Percentiles rank a stretch among this genome's conserved stretches.
phyloP scores from a whole-genome alignment of 176 grass and related monocot genomes.

The Alopecurus myosuroides region DNA sequence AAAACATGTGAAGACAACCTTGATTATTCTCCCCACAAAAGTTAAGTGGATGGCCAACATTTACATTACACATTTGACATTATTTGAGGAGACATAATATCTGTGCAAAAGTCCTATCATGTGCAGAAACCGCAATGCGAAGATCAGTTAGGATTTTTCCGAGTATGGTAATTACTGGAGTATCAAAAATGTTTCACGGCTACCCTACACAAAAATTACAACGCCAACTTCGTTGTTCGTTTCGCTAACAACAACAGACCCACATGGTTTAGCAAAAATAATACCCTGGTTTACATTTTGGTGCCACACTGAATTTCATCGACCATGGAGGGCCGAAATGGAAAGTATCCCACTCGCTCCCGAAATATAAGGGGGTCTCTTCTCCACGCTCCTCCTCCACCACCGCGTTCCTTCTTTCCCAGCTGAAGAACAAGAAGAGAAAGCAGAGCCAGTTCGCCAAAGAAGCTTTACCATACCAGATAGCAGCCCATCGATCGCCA shows the following conservation, averaged over 20 bases:
- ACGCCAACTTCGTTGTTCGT: neutral
- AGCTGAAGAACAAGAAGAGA: neutral
- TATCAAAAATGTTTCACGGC: neutral
- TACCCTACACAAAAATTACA: neutral
- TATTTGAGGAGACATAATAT: neutral
- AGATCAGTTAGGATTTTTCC: no score
- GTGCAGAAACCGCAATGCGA: neutral
- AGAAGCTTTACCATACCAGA: neutral
- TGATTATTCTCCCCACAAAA: no score
- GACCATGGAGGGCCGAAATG: neutral
- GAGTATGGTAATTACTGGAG: no score
- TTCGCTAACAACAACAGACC: neutral
- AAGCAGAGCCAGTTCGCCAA: neutral
- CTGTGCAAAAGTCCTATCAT: neutral
- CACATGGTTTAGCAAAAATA: neutral
- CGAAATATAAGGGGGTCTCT: conserved; percentile 12
- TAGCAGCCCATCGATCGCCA: neutral
- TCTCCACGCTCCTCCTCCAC: neutral
- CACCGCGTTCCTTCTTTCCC: neutral
- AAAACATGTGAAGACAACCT: neutral
- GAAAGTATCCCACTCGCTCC: neutral
- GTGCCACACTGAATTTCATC: neutral
- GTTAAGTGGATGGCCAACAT: neutral
- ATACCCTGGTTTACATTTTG: no score
- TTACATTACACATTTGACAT: no score